Base-by-base conservation (phyloP, 176 grass and related monocot genomes). In the Avena sativa region DNA sequence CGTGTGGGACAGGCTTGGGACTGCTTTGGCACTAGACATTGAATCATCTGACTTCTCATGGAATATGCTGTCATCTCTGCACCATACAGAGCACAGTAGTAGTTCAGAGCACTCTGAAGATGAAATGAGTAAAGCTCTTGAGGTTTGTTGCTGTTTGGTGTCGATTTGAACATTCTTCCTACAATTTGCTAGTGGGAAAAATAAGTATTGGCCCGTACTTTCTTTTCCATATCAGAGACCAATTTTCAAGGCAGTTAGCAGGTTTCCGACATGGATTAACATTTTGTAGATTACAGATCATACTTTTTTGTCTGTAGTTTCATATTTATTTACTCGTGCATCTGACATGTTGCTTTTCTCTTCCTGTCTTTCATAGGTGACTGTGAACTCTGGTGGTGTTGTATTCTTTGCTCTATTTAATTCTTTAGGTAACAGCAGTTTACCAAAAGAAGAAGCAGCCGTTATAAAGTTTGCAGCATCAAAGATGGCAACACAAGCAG, bases 381-480 rank as follows among this genome's bases (percentile, higher is more conserved):
- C 93, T 43, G 96, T 98, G 60, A 98, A 98, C 91, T 98, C 97
- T 85, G 97, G 97, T 58, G 93, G 97, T 30, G 89, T 98, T 55
- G 97, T 98, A 21, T 98, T 98, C 79, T 98, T 98, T 91, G 90
- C 94, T 77, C 85, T 98, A 77, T 98, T 98, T 81, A 84, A 49
- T 81, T 79, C 81, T 88, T 34, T 75, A 56, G 71, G 34, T 87
- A 83, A 70, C 47, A 71, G 76, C 83, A 85, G 85, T 20, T 59
- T 63, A 51, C 67, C 36, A 67, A 92, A 92, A 72, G 90, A 98
- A 95, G 80, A 90, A 57, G 93, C 87, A 58, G 97, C 97, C 15
- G 97, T 98, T 48, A 93, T 98, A 82, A 98, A 98, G 85, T 92
- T 98, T 76, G 86, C 90, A 81, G 92, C 93, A 52, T 96, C 93